phyloP scores from a whole-genome alignment of 257 asterid species.

The Fraxinus pennsylvanica region DNA sequence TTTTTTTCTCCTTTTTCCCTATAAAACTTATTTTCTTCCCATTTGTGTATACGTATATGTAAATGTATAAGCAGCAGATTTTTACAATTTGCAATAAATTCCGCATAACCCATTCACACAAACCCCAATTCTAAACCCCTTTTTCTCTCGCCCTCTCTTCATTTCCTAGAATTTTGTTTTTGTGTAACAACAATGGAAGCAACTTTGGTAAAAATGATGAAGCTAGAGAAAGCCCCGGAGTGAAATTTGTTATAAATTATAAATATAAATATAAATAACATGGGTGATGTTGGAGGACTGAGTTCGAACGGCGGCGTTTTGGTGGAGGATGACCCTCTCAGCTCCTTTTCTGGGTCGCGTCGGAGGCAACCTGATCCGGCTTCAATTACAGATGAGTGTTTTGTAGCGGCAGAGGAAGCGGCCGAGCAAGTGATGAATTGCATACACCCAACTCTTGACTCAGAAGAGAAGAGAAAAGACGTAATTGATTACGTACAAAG shows the following conservation, averaged over 20 bases:
- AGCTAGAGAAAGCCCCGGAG: constrained; percentile 12
- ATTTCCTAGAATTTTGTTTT: neutral
- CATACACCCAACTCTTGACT: constrained; percentile 61
- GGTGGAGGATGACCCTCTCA: constrained; percentile 27
- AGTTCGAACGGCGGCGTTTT: constrained; percentile 16
- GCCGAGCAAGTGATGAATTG: constrained; percentile 52
- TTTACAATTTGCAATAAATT: constrained; percentile 12
- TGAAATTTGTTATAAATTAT: constrained; percentile 7
- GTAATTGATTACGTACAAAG: constrained; percentile 53
- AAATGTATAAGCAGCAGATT: neutral
- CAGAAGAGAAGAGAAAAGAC: constrained; percentile 57
- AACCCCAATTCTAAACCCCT: constrained; percentile 41
- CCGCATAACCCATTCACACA: constrained; percentile 15
- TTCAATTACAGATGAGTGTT: constrained; percentile 38
- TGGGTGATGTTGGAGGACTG: constrained; percentile 38
- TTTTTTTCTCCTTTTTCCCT: neutral
- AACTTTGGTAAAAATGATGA: neutral
- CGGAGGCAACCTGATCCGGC: constrained; percentile 41
- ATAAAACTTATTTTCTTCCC: neutral
- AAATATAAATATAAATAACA: neutral
- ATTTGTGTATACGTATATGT: neutral
- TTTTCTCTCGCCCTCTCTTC: neutral
- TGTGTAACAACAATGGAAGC: constrained; percentile 6
- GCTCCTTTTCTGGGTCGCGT: constrained; percentile 20
- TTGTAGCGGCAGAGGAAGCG: constrained; percentile 51